Conservation (phyloP, 495 filamentous ascomycete genomes). For the Aeminium ludgeri region DNA sequence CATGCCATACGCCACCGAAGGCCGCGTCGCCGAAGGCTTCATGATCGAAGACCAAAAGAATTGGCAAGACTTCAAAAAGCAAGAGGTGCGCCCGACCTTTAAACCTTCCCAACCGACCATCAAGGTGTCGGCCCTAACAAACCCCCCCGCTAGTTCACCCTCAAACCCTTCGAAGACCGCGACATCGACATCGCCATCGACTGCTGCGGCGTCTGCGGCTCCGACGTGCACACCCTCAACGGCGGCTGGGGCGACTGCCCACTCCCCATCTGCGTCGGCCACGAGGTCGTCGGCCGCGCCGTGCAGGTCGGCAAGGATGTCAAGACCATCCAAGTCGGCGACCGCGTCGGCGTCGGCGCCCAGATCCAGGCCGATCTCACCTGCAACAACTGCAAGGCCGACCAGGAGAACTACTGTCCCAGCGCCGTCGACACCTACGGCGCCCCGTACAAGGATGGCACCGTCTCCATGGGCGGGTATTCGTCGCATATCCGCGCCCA, state of each 20-base stretch:
- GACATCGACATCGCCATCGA: slow-evolving; percentile 60
- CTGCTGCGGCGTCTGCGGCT: slow-evolving; percentile 64
- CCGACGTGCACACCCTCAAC: slow-evolving; percentile 63
- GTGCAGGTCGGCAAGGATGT: slow-evolving; percentile 54
- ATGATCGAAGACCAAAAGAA: slow-evolving; percentile 44
- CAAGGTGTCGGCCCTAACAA: neutral
- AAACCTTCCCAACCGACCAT: neutral
- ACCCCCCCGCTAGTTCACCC: slow-evolving; percentile 39
- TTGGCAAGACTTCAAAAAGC: slow-evolving; percentile 46
- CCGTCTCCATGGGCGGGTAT: slow-evolving; percentile 47
- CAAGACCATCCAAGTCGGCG: slow-evolving; percentile 47
- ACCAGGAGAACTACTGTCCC: slow-evolving; percentile 68
- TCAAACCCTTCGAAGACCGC: slow-evolving; percentile 59
- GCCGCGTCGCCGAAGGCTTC: slow-evolving; percentile 61
- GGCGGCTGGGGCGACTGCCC: slow-evolving; percentile 55
- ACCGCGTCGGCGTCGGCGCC: slow-evolving; percentile 64
- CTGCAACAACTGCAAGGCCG: slow-evolving; percentile 48
- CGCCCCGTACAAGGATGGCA: slow-evolving; percentile 37
- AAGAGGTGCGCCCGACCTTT: slow-evolving; percentile 33
- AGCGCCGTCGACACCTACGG: slow-evolving; percentile 50
- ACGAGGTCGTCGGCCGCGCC: slow-evolving; percentile 52
- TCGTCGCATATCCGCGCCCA: slow-evolving; percentile 55
- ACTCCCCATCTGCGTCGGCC: slow-evolving; percentile 55
- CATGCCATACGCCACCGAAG: slow-evolving; percentile 69
- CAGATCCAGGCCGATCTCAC: slow-evolving; percentile 57